A percentile compares a stretch with the other conserved stretches of the same genome.
These are phyloP conservation scores for Fusarium succisae DNA, from an alignment of 2,329 filamentous ascomycete genomes.

Conservation along the genomic window DNA sequence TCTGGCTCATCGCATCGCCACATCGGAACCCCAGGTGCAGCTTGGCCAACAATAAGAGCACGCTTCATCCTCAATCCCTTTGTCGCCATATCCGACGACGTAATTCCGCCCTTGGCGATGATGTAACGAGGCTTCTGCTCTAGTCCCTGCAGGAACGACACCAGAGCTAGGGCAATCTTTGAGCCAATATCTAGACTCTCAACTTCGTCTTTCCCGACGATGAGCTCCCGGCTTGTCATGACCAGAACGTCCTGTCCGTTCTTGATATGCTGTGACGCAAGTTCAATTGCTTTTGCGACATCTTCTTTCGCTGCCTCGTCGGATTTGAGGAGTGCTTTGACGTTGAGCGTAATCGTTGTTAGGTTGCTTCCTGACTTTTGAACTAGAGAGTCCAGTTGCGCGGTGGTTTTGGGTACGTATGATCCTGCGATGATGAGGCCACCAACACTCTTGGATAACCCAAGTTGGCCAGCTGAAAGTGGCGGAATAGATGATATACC, in stretches of 20 bases:
- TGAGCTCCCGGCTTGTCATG: slow-evolving; percentile 66
- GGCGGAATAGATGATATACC: slow-evolving; percentile 62
- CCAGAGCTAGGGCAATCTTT: slow-evolving; percentile 60
- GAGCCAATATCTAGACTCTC: slow-evolving; percentile 64
- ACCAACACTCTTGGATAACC: slow-evolving; percentile 51
- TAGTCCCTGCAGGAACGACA: slow-evolving; percentile 58
- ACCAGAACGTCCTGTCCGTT: slow-evolving; percentile 63
- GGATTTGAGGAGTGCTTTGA: slow-evolving; percentile 57
- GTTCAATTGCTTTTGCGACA: slow-evolving; percentile 43
- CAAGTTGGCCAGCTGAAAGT: slow-evolving; percentile 56
- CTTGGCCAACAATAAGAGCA: slow-evolving; percentile 65
- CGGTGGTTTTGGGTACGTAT: slow-evolving; percentile 68
- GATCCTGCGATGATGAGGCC: slow-evolving; percentile 65
- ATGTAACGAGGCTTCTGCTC: slow-evolving; percentile 62
- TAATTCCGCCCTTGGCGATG: slow-evolving; percentile 69
- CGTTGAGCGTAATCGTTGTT: slow-evolving; percentile 58
- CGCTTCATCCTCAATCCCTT: slow-evolving; percentile 64
- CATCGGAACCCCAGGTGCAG: slow-evolving; percentile 65
- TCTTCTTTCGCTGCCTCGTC: slow-evolving; percentile 44
- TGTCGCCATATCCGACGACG: slow-evolving; percentile 66
- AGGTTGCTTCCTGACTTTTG: slow-evolving; percentile 52
- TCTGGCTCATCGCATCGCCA: slow-evolving; percentile 66
- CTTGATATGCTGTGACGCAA: slow-evolving; percentile 52
- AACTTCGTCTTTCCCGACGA: slow-evolving; percentile 56
- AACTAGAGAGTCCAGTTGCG: slow-evolving; percentile 58